These are phyloP conservation scores for Cruciata laevipes DNA, from an alignment of 257 asterid species.

Conservation along the genomic window DNA sequence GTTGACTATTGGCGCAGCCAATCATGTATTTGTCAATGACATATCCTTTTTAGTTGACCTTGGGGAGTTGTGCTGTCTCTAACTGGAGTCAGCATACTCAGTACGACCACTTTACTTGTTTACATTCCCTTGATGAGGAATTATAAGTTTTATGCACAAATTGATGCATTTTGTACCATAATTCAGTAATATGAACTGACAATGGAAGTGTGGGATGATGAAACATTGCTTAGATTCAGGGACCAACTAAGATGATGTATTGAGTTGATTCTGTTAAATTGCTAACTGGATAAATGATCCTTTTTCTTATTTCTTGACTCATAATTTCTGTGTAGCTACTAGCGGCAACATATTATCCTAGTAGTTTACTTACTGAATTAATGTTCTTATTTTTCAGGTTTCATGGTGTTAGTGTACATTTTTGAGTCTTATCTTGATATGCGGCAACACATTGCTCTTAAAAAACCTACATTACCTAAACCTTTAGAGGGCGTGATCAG, in stretches of 20 bases:
- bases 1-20: no score
- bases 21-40: no score
- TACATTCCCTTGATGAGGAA: background rate
- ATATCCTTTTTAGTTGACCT: background rate
- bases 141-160: no score
- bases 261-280: background rate
- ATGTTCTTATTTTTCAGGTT: constrained; percentile 47
- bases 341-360: background rate
- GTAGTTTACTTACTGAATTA: background rate
- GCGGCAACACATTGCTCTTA: constrained; percentile 85
- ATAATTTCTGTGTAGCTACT: background rate
- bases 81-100: background rate
- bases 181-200: background rate
- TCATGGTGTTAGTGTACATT: constrained; percentile 74
- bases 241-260: background rate
- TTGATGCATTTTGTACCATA: background rate
- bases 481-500: constrained; percentile 84
- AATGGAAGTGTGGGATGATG: background rate
- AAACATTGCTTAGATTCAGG: background rate
- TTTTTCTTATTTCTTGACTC: background rate
- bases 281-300: background rate
- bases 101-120: background rate
- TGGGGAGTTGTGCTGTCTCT: background rate
- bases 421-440: constrained; percentile 82
- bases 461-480: constrained; percentile 77